Evolutionary conservation across 352 stramenopile genomes (phyloP), one percentile per base, ranked within the genome.

Genomic region (Pythium volutum): DNA sequence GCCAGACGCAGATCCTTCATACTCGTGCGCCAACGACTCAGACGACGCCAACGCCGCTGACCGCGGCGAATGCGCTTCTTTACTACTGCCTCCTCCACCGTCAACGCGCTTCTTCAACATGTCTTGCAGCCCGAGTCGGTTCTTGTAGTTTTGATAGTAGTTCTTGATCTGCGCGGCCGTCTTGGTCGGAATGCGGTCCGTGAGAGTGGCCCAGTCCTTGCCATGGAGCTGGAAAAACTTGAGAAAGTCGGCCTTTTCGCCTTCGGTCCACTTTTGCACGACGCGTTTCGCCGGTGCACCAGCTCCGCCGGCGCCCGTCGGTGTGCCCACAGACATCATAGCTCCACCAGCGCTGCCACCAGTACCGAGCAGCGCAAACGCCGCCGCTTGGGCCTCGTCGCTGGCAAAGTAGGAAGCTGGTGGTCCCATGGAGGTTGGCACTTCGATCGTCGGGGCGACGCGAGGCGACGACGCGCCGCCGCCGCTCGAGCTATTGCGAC

Each of bases 141-240:
- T 95, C 78, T 97, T 97, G 73, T 97, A 97, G 58, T 97, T 97
- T 66, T 97, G 89, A 58, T 96, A 97, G 69, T 96, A 97, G 43
- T 96, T 97, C 63, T 97, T 97, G 66, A 97, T 95, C 62, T 96
- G 88, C 4, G 84, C 85, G 18, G 86, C 79, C 0, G 89, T 96
- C 64, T 97, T 97, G 26, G 84, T 92, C 15, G 87, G 88, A 49
- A 97, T 96, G 47, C 76, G 92, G 36, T 93, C 77, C 2, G 87
- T 93, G 8, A 97, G 75, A 31, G 81, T 89, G 11, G 83, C 52
- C 89, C 89, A 97, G 58, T 96, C 86, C 57, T 96, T 97, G 25
- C 89, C 89, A 51, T 89, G 76, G 75, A 91, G 82, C 81, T 78
- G 84, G 41, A 97, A 95, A 52, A 85, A 94, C 51, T 95, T 89